Conservation (phyloP, 139 green algal genomes). For the Protoeuglena noctilucae region DNA sequence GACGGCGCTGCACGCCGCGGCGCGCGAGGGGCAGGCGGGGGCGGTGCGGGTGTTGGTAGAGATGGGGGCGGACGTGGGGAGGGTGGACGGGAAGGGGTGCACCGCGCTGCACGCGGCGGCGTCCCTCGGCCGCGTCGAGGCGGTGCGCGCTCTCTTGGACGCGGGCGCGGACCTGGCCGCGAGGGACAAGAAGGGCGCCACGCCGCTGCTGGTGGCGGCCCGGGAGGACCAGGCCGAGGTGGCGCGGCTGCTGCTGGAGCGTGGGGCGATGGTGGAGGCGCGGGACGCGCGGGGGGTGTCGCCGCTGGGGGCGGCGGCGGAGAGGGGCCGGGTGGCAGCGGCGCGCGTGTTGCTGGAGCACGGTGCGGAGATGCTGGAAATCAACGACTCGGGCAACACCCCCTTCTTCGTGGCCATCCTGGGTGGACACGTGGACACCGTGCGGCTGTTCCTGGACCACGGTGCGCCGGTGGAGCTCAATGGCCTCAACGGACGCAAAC, state of each 20-base stretch:
- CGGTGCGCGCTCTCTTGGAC: conserved; percentile 1
- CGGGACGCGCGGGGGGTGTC: not conserved
- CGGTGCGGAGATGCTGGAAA: not conserved
- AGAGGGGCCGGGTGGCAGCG: not conserved
- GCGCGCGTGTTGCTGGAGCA: not conserved
- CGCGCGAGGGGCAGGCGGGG: not conserved
- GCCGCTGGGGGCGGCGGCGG: not conserved
- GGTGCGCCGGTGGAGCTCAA: not conserved
- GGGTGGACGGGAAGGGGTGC: not conserved
- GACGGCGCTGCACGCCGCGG: not conserved
- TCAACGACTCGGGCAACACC: conserved; percentile 3
- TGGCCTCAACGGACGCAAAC: not conserved
- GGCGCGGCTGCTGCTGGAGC: not conserved
- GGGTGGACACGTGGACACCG: not conserved
- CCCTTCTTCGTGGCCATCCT: conserved; percentile 2
- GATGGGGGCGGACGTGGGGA: not conserved
- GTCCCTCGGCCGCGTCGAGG: not conserved
- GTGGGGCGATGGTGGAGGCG: too few species aligned
- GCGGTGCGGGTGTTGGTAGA: not conserved
- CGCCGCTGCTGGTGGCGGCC: conserved; percentile 4
- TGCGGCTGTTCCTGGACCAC: not conserved
- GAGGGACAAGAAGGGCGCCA: conserved; percentile 4
- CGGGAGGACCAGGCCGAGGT: not conserved
- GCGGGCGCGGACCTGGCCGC: not conserved
- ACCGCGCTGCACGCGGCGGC: conserved; percentile 5